These are phyloP conservation scores for Huntiella bhutanensis DNA, from an alignment of 2,329 filamentous ascomycete genomes.

Conservation along the genomic window DNA sequence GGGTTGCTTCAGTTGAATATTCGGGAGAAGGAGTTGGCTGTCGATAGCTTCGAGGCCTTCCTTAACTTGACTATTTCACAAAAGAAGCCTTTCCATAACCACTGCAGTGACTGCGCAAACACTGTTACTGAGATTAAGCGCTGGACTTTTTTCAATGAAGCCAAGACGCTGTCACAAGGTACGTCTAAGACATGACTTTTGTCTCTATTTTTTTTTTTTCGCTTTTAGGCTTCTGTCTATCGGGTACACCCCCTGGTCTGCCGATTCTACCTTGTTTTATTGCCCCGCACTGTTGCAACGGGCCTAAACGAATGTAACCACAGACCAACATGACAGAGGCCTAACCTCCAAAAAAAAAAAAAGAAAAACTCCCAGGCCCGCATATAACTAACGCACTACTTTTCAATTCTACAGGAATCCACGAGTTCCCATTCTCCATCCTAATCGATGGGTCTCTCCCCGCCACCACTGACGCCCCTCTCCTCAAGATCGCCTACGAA, in stretches of 20 bases:
- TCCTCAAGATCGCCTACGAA: conserved; percentile 61
- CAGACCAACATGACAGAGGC: too few relatives aligned
- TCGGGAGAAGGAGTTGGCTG: conserved; percentile 42
- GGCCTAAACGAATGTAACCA: not conserved
- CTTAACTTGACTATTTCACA: conserved; percentile 53
- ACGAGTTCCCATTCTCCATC: conserved; percentile 77
- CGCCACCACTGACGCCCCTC: conserved; percentile 54
- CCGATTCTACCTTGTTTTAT: not conserved
- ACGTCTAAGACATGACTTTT: conserved; percentile 13
- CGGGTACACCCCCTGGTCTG: not conserved
- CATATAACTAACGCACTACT: too few relatives aligned
- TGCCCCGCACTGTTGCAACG: not conserved
- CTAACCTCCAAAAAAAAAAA: not conserved
- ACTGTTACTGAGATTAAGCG: conserved; percentile 55
- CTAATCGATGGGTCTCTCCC: conserved; percentile 74
- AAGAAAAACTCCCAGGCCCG: not conserved
- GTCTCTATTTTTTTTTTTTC: not conserved
- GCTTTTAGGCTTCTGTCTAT: not conserved
- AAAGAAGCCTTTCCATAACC: conserved; percentile 62
- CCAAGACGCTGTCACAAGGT: conserved; percentile 32
- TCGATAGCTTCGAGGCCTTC: conserved; percentile 55
- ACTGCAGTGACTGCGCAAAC: conserved; percentile 60
- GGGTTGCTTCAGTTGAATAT: conserved; percentile 63
- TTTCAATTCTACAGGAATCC: conserved; percentile 28
- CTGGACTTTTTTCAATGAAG: conserved; percentile 55